These are phyloP conservation scores for Flaveria ramosissima DNA, from an alignment of 129 eudicot genomes.

Conservation along the genomic window DNA sequence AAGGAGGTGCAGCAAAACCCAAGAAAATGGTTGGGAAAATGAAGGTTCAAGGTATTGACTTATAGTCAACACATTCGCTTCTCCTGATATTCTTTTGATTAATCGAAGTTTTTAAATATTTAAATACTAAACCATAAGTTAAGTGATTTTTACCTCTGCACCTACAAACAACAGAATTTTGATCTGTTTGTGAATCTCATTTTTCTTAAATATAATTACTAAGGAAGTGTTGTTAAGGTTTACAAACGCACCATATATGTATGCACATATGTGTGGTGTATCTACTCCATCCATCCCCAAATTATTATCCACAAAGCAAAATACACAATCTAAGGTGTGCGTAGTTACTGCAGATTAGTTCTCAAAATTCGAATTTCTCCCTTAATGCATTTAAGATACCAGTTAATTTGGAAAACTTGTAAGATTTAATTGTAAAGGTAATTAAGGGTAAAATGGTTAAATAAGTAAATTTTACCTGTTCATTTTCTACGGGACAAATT, in stretches of 20 bases:
- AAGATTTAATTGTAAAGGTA: background rate
- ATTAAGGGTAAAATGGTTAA: background rate
- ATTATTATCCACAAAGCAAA: background rate
- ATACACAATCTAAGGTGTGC: background rate
- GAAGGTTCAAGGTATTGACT: conserved; percentile 84
- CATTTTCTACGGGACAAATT: background rate
- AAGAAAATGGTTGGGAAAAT: conserved; percentile 88
- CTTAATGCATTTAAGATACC: background rate
- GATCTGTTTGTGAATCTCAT: background rate
- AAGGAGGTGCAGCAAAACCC: conserved; percentile 60
- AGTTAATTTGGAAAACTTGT: background rate
- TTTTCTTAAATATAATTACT: background rate
- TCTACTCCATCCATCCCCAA: background rate
- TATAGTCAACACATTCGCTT: background rate
- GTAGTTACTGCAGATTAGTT: background rate
- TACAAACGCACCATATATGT: too few species aligned
- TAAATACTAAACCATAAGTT: background rate
- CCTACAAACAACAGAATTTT: background rate
- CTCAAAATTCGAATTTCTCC: background rate
- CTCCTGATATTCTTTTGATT: background rate
- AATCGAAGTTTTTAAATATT: background rate
- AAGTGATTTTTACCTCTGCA: background rate
- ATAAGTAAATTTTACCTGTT: background rate
- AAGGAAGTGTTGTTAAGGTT: too few species aligned
- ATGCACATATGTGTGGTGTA: background rate